Evolutionary conservation across 75 land plant species (phyloP).

Genomic region (Picea sitchensis): DNA sequence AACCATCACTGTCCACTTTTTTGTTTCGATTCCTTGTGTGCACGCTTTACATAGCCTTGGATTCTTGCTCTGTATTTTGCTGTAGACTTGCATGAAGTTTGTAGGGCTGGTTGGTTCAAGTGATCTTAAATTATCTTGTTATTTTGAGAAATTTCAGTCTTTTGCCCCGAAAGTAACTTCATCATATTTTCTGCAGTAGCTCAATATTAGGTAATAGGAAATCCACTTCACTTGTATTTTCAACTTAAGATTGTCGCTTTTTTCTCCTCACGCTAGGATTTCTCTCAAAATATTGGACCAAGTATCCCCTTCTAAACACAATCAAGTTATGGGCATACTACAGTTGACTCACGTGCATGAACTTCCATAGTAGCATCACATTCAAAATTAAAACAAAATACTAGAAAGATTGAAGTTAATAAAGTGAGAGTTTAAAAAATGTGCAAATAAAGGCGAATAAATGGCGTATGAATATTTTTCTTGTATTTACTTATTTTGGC

Average conservation of each 20-base stretch:
- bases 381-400: background rate
- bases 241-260: too few species aligned
- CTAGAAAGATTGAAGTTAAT: background rate
- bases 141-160: background rate
- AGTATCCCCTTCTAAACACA: too few species aligned
- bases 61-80: background rate
- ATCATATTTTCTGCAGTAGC: too few species aligned
- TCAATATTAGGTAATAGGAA: too few species aligned
- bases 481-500: too few species aligned
- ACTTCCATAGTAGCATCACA: background rate
- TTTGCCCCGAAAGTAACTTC: background rate
- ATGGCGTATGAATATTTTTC: too few species aligned
- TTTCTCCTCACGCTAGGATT: too few species aligned
- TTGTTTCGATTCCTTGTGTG: background rate
- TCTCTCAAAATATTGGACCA: too few species aligned
- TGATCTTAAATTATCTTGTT: background rate
- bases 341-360: background rate
- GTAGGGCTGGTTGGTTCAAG: background rate
- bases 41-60: background rate
- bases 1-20: background rate
- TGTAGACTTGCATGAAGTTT: background rate
- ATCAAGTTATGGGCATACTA: too few species aligned
- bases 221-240: too few species aligned
- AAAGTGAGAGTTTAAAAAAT: too few species aligned
- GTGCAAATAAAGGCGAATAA: too few species aligned